A percentile compares a stretch with the other conserved stretches of the same genome.
Conservation (phyloP, 441 rosid species). For the Corymbia calophylla region DNA sequence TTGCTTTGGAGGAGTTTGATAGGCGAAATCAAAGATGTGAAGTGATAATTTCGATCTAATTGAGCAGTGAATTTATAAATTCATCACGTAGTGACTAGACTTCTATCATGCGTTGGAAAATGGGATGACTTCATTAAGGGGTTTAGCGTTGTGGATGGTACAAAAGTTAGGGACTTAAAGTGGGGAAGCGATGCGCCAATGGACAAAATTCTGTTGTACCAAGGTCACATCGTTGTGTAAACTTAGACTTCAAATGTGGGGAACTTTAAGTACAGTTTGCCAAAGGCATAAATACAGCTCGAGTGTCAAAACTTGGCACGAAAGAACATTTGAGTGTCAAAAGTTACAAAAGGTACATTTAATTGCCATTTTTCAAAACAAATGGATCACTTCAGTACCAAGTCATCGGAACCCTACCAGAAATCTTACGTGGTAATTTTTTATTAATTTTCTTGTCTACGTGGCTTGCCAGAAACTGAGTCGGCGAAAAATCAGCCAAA, state of each 20-base stretch:
- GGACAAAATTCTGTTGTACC: neutral
- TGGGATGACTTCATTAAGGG: neutral
- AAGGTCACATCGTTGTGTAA: neutral
- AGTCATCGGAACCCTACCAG: no score
- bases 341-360: no score
- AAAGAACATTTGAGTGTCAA: no score
- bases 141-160: neutral
- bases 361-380: no score
- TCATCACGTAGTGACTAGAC: neutral
- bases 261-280: neutral
- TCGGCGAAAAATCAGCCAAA: no score
- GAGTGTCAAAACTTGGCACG: no score
- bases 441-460: no score
- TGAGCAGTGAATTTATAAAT: neutral
- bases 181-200: no score
- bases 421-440: no score
- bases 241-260: neutral
- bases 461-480: no score
- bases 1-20: neutral
- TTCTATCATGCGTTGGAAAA: neutral
- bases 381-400: no score
- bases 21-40: neutral
- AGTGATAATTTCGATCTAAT: neutral
- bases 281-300: no score
- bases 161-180: neutral